Percentiles rank a stretch among this genome's conserved stretches.
Evolutionary conservation across 73 alveolate species (phyloP).

Genomic region (Blepharisma japonicum): DNA sequence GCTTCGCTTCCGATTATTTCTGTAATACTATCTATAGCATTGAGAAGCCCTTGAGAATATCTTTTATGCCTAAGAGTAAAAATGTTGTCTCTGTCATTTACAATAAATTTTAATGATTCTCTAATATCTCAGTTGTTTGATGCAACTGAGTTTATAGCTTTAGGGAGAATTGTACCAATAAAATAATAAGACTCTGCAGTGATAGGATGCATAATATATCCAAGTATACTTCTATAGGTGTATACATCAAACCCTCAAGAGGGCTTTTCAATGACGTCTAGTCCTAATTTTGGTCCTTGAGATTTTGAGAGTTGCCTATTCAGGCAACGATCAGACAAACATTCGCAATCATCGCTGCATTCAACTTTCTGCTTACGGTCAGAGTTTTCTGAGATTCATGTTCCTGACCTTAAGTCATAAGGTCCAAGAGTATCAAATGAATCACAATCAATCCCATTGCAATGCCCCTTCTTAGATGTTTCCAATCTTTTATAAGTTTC

Average conservation of each 20-base stretch:
- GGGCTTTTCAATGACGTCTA: constrained; percentile 72
- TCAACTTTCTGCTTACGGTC: background rate
- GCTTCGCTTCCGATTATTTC: constrained; percentile 31
- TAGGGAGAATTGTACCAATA: constrained; percentile 72
- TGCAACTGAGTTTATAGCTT: constrained; percentile 68
- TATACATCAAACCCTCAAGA: constrained; percentile 96
- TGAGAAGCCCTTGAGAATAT: constrained; percentile 68
- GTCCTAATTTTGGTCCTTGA: background rate
- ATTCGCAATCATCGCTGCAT: constrained; percentile 17
- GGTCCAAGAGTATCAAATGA: constrained; percentile 7
- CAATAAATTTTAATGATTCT: constrained; percentile 73
- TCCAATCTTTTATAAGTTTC: background rate
- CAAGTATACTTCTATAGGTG: constrained; percentile 82
- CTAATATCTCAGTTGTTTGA: constrained; percentile 82
- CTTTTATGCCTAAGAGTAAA: constrained; percentile 61
- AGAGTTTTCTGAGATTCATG: background rate
- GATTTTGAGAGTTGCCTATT: background rate
- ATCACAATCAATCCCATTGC: constrained; percentile 19
- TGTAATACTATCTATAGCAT: constrained; percentile 60
- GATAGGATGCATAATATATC: constrained; percentile 38
- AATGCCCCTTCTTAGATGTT: background rate
- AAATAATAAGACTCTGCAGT: background rate
- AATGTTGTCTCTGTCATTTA: constrained; percentile 44
- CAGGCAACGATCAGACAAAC: background rate
- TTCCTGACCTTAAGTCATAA: background rate